A percentile compares a stretch with the other conserved stretches of the same genome.
These are phyloP conservation scores for Eucalyptus sp. DNA, from an alignment of 345 rosid genomes.

Conservation along the genomic window DNA sequence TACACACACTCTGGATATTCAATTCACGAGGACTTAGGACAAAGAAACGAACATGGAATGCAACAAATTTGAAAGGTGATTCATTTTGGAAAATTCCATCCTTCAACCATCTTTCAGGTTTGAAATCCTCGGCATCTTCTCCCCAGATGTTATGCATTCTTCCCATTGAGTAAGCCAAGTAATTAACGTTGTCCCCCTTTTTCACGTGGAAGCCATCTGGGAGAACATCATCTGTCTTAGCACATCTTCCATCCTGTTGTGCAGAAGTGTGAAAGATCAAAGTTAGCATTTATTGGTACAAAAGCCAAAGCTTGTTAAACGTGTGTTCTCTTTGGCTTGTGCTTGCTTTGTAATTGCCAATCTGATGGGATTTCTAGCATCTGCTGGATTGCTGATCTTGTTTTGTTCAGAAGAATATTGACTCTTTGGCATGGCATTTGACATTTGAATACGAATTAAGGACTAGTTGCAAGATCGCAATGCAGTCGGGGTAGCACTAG, in stretches of 20 bases:
- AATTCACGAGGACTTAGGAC: neutral
- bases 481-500: neutral
- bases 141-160: conserved; percentile 79
- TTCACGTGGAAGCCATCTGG: conserved; percentile 55
- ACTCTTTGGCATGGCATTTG: neutral
- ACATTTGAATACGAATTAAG: neutral
- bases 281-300: neutral
- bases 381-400: neutral
- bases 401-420: neutral
- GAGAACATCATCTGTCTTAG: conserved; percentile 51
- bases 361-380: neutral
- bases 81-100: conserved; percentile 55
- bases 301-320: neutral
- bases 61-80: conserved; percentile 58
- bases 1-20: neutral
- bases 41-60: conserved; percentile 35
- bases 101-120: conserved; percentile 74
- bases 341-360: neutral
- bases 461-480: neutral
- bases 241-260: conserved; percentile 46
- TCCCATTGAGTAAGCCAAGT: conserved; percentile 66
- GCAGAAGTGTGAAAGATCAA: neutral
- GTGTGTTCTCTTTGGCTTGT: neutral
- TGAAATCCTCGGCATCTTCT: conserved; percentile 50
- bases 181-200: conserved; percentile 48